phyloP scores from a whole-genome alignment of 768 basidiomycete species.

The Termitomyces sp. region DNA sequence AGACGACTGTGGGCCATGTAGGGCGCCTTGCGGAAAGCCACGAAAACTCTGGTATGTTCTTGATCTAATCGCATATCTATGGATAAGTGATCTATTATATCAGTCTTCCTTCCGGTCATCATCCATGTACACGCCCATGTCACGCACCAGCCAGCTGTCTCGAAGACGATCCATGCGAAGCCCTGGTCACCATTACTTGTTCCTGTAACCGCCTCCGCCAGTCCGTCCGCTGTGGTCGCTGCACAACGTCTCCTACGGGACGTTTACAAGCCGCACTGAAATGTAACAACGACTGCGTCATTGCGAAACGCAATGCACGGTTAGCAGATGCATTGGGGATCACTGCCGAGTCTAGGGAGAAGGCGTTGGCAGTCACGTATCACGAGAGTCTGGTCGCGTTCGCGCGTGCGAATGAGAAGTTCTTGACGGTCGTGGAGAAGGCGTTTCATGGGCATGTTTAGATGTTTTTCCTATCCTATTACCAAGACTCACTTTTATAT shows the following conservation, averaged over 20 bases:
- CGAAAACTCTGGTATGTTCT: constrained; percentile 68
- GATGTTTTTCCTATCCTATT: constrained; percentile 13
- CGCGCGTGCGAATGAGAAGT: constrained; percentile 57
- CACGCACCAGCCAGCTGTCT: constrained; percentile 87
- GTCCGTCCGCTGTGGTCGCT: constrained; percentile 65
- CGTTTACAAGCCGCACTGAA: constrained; percentile 36
- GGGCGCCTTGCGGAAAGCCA: constrained; percentile 76
- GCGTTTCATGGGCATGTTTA: constrained; percentile 70
- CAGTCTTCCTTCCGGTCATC: constrained; percentile 56
- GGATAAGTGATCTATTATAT: not conserved
- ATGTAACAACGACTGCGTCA: constrained; percentile 78
- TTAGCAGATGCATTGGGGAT: constrained; percentile 93
- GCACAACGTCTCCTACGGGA: constrained; percentile 37
- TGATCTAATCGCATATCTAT: not conserved
- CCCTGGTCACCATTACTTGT: constrained; percentile 65
- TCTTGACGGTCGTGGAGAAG: constrained; percentile 71
- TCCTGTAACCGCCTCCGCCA: constrained; percentile 81
- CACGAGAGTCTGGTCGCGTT: constrained; percentile 56
- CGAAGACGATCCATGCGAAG: constrained; percentile 72
- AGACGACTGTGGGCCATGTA: constrained; percentile 76
- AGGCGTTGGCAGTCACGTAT: constrained; percentile 42
- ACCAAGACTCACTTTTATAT: not conserved
- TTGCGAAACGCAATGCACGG: constrained; percentile 82
- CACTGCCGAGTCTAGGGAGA: constrained; percentile 42
- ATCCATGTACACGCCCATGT: constrained; percentile 74